These are phyloP conservation scores for Chalciporus sp. DNA, from an alignment of 1,284 basidiomycete species.

Conservation along the genomic window DNA sequence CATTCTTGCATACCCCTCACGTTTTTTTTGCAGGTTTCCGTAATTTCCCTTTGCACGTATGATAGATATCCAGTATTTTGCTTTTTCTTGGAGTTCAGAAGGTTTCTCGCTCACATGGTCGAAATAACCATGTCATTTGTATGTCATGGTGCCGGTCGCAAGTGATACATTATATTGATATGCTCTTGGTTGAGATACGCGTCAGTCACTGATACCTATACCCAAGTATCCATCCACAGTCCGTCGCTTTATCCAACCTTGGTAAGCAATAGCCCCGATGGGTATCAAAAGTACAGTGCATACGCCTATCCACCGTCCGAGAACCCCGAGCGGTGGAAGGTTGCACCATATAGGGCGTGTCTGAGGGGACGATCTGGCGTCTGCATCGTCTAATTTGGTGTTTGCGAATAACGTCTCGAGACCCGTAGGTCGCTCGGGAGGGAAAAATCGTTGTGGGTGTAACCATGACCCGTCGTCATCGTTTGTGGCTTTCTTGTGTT, in stretches of 20 bases:
- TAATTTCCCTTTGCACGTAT: not conserved
- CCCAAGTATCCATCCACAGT: not conserved
- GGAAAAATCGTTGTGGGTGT: constrained; percentile 72
- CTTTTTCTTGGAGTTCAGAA: constrained; percentile 5
- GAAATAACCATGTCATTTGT: constrained; percentile 4
- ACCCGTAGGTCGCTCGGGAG: constrained; percentile 76
- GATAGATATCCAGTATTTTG: constrained; percentile 9
- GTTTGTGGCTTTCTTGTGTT: constrained; percentile 15
- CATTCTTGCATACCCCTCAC: constrained; percentile 25
- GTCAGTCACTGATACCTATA: constrained; percentile 25
- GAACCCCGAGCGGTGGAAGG: not conserved
- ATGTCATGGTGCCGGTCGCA: constrained; percentile 3
- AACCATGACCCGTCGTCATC: constrained; percentile 52
- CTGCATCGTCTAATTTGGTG: constrained; percentile 57
- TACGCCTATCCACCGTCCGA: constrained; percentile 42
- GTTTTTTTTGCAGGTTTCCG: constrained; percentile 4
- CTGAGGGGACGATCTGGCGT: constrained; percentile 4
- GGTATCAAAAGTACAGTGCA: constrained; percentile 39
- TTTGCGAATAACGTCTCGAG: constrained; percentile 72
- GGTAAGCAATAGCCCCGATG: constrained; percentile 22
- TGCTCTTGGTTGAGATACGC: constrained; percentile 3
- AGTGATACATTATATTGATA: constrained; percentile 3
- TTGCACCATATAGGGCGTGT: not conserved
- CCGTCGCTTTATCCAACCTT: constrained; percentile 19
- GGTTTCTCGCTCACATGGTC: constrained; percentile 7